These are phyloP conservation scores for Tieghemostelium lacteum DNA, from an alignment of 78 protist species.

Conservation along the genomic window DNA sequence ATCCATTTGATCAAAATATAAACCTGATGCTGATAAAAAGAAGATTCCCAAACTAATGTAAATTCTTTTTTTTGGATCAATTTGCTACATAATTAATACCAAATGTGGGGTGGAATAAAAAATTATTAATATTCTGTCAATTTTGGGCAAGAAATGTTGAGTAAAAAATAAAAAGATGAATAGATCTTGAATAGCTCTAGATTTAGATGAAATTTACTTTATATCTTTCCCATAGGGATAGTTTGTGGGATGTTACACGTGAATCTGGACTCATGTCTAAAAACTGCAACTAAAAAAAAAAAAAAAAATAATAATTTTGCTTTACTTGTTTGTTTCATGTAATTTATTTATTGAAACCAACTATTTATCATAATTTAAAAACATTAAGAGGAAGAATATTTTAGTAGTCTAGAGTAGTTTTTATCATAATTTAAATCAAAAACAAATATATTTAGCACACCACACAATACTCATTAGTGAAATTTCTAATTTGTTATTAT, in stretches of 20 bases:
- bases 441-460: no score
- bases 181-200: neutral
- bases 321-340: neutral
- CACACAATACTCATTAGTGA: no score
- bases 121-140: no score
- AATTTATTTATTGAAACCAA: neutral
- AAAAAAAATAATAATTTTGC: no score
- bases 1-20: conserved; percentile 10
- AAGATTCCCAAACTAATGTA: conserved; percentile 5
- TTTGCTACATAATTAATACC: no score
- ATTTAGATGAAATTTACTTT: neutral
- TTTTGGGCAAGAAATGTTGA: neutral
- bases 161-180: neutral
- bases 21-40: conserved; percentile 24
- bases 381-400: conserved; percentile 4
- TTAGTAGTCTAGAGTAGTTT: neutral
- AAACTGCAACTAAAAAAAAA: no score
- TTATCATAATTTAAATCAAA: neutral
- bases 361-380: neutral
- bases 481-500: no score
- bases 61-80: conserved; percentile 16
- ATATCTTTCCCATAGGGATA: neutral
- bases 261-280: no score
- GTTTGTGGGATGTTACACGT: neutral
- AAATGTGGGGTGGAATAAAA: neutral